A percentile compares a stretch with the other conserved stretches of the same genome.
Evolutionary conservation across 2,329 filamentous ascomycete species (phyloP).

Genomic region (Aspergillus vadensis): DNA sequence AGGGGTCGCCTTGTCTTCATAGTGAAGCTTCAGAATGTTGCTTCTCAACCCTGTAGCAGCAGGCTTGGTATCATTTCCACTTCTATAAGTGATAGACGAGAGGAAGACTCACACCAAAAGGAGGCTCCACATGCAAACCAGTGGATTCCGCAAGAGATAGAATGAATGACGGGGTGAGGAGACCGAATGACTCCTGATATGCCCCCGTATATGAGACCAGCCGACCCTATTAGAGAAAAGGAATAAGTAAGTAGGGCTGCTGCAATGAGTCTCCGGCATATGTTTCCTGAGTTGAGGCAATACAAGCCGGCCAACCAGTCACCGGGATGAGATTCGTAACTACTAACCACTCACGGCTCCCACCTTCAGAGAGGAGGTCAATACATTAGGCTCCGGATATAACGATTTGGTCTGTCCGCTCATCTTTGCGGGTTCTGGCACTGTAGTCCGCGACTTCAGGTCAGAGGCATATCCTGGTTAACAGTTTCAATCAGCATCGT

Average conservation of each 20-base stretch:
- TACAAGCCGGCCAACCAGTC: slow-evolving; percentile 8
- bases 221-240: slow-evolving; percentile 33
- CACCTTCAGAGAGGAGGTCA: slow-evolving; percentile 54
- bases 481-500: background rate
- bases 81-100: background rate
- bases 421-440: background rate
- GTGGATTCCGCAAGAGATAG: slow-evolving; percentile 71
- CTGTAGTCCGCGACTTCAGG: background rate
- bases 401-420: background rate
- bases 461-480: background rate
- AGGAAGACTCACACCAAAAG: slow-evolving; percentile 67
- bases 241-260: slow-evolving; percentile 3
- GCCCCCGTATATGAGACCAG: slow-evolving; percentile 66
- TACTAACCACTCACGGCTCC: slow-evolving; percentile 61
- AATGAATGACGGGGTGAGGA: slow-evolving; percentile 67
- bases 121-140: slow-evolving; percentile 77
- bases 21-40: slow-evolving; percentile 50
- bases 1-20: slow-evolving; percentile 55
- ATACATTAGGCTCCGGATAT: background rate
- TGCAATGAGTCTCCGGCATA: background rate
- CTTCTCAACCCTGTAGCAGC: slow-evolving; percentile 45
- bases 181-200: slow-evolving; percentile 72
- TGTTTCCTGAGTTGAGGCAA: background rate
- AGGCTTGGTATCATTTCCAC: slow-evolving; percentile 19
- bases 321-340: slow-evolving; percentile 20